Evolutionary conservation across 2,329 filamentous ascomycete genomes (phyloP), one percentile per base, ranked within the genome.

Genomic region (Spiromastix sp.): DNA sequence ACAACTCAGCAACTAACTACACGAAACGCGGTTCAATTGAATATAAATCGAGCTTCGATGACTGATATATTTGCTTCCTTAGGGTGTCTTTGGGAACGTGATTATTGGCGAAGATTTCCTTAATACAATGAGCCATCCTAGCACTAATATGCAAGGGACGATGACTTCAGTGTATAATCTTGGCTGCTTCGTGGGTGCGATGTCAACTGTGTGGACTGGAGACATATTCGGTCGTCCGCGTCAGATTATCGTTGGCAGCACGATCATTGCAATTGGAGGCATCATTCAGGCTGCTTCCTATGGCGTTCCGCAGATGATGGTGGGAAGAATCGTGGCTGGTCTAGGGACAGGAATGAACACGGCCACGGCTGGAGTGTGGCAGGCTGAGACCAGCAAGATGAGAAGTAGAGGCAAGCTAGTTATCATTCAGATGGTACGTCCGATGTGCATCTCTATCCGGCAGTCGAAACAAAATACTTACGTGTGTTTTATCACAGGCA

Each of bases 291-390:
- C 61, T 2, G 51, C 59, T 3, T 51, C 60, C 5, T 63, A 54
- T 32, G 46, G 46, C 4, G 52, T 67, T n/a, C 48, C 58, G 12
- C 58, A 66, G 30, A 55, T 68, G 52, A 62, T 66, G 33, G 59
- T 64, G 7, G 64, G 62, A 0, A 54, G 66, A 2, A 55, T 68
- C 15, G 55, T 69, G 13, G 60, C 59, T 4, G 66, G 66, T 2
- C 34, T 68, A 3, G 67, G 66, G 2, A 67, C 59, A 29, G 62
- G 63, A 4, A 50, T 66, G 50, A 71, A 70, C 33, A 70, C 68
- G 2, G 62, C 67, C 22, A 71, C 68, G 2, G 60, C 60, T 12
- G 57, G 58, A 45, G 42, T 59, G 42, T 67, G 61, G 57, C 63
- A 67, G 40, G 57, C 59, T 3, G 64, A 67, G 34, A 44, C 60